phyloP scores from a whole-genome alignment of 78 protist species.

The Cyanophora paradoxa region DNA sequence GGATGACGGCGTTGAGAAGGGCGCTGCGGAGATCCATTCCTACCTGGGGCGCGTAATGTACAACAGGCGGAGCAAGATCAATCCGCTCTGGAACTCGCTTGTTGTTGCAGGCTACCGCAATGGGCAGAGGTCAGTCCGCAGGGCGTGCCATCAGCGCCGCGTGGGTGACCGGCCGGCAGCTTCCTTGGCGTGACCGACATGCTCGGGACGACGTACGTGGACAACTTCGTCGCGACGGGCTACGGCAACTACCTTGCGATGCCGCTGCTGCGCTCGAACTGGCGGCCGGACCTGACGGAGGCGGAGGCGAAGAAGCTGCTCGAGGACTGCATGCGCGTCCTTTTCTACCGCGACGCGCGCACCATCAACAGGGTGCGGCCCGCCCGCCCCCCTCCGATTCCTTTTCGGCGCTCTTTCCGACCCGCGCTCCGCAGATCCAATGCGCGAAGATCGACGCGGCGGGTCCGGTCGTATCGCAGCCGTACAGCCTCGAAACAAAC shows the following conservation, averaged over 20 bases:
- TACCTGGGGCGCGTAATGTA: constrained; percentile 29
- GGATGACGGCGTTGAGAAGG: too few relatives aligned
- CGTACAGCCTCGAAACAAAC: background rate
- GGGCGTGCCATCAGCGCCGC: too few relatives aligned
- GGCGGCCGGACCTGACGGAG: constrained; percentile 10
- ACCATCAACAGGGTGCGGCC: background rate
- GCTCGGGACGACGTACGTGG: constrained; percentile 19
- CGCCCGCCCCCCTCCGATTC: background rate
- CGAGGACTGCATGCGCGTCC: constrained; percentile 9
- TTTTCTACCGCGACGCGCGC: constrained; percentile 26
- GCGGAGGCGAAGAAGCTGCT: constrained; percentile 6
- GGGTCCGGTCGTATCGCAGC: background rate
- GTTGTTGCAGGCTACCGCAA: constrained; percentile 29
- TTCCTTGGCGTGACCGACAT: constrained; percentile 20
- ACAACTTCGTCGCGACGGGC: constrained; percentile 28
- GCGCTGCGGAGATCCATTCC: constrained; percentile 13
- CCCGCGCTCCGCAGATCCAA: background rate
- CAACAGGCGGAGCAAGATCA: constrained; percentile 33
- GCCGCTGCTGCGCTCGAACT: constrained; percentile 17
- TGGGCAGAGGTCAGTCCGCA: constrained; percentile 2
- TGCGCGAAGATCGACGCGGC: background rate
- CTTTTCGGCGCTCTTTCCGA: background rate
- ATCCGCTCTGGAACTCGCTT: constrained; percentile 39
- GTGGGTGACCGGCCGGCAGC: background rate
- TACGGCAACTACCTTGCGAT: constrained; percentile 17